These are phyloP conservation scores for Aureobasidium subglaciale DNA, from an alignment of 2,329 filamentous ascomycete species.

Conservation along the genomic window DNA sequence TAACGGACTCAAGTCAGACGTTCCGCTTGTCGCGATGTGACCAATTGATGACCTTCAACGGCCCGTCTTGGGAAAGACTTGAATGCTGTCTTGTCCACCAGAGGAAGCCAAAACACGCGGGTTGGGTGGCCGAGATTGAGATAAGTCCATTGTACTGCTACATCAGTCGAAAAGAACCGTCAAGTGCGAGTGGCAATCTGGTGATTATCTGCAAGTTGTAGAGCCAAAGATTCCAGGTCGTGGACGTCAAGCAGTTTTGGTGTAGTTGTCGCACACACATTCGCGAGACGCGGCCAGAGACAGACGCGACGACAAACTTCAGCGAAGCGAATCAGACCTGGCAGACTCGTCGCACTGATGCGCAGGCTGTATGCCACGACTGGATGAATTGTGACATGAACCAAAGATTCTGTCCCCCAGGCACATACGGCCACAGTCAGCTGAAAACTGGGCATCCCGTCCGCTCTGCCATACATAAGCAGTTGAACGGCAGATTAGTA, in stretches of 20 bases:
- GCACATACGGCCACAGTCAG: too few relatives aligned
- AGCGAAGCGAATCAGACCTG: too few relatives aligned
- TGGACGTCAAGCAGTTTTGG: not conserved
- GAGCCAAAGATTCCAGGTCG: not conserved
- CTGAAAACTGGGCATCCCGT: too few relatives aligned
- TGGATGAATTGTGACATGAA: too few relatives aligned
- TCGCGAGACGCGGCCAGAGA: too few relatives aligned
- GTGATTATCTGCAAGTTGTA: not conserved
- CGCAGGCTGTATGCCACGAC: too few relatives aligned
- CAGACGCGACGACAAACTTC: too few relatives aligned
- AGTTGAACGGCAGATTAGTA: too few relatives aligned
- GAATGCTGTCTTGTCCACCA: not conserved
- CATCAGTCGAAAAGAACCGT: constrained; percentile 6
- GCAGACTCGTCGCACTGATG: too few relatives aligned
- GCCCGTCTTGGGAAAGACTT: not conserved
- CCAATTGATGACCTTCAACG: not conserved
- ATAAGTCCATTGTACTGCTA: constrained; percentile 7
- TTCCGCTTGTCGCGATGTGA: not conserved
- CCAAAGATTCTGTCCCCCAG: too few relatives aligned
- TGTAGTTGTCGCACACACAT: not conserved
- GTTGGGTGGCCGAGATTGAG: not conserved
- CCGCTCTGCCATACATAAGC: too few relatives aligned
- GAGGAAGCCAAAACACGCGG: constrained; percentile 6
- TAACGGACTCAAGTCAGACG: constrained; percentile 10
- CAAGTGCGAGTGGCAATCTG: not conserved